Evolutionary conservation across 202 grass and related monocot species (phyloP).

Genomic region (Setaria viridis): DNA sequence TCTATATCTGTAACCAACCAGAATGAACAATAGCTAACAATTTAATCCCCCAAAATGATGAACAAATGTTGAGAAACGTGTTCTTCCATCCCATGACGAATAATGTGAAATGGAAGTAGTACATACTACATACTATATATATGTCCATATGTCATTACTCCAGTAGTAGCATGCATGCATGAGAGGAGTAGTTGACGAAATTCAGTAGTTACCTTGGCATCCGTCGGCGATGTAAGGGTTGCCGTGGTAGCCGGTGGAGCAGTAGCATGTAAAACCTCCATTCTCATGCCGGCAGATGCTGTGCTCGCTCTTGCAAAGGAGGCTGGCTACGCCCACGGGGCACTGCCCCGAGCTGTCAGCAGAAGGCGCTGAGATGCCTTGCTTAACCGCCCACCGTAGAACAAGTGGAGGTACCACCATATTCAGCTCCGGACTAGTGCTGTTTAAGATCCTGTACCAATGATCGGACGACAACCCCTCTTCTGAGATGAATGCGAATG

Average conservation of each 20-base stretch:
- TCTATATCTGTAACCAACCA: neutral
- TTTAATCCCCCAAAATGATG: no score
- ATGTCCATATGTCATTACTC: no score
- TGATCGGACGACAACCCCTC: neutral
- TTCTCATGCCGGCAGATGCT: neutral
- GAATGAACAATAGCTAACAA: neutral
- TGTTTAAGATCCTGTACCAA: neutral
- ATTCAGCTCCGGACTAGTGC: no score
- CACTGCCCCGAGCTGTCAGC: neutral
- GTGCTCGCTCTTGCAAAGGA: neutral
- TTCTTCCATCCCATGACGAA: no score
- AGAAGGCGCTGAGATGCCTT: neutral
- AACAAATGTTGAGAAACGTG: neutral
- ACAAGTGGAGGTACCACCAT: neutral
- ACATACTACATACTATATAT: no score
- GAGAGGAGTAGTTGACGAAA: neutral
- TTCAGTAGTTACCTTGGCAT: neutral
- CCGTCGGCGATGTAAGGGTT: neutral
- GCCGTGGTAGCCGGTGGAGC: neutral
- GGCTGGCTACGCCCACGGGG: fast-evolving
- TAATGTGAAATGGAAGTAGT: neutral
- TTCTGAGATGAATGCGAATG: neutral
- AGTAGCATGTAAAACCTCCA: neutral
- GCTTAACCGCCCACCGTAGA: neutral
- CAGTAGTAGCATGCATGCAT: no score